Evolutionary conservation across 371 early-diverging fungal genomes (phyloP).

Genomic region (Apophysomyces trapeziformis): DNA sequence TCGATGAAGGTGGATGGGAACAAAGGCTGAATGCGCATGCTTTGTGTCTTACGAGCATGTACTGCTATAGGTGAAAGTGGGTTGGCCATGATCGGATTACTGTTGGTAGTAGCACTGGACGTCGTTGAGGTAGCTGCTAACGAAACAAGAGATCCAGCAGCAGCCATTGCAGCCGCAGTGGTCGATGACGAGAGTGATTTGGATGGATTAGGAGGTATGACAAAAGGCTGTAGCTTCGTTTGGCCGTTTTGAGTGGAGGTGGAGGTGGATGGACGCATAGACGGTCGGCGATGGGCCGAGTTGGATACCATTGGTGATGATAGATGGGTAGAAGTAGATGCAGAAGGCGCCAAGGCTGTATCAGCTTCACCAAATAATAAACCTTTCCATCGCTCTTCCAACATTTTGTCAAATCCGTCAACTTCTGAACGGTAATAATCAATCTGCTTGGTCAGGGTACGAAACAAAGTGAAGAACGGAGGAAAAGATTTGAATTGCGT

Average conservation of each 20-base stretch:
- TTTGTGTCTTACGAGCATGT: slow-evolving; percentile 47
- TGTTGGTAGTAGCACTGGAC: slow-evolving; percentile 3
- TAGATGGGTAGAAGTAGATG: slow-evolving; percentile 7
- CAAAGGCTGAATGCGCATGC: slow-evolving; percentile 59
- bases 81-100: slow-evolving; percentile 19
- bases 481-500: slow-evolving; percentile 64
- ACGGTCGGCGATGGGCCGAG: slow-evolving; percentile 10
- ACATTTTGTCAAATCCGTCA: slow-evolving; percentile 56
- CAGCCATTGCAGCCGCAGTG: slow-evolving; percentile 20
- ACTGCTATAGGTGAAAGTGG: slow-evolving; percentile 46
- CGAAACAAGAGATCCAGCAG: slow-evolving; percentile 20
- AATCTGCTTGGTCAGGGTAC: slow-evolving; percentile 68
- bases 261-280: slow-evolving; percentile 1
- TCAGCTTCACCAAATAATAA: slow-evolving; percentile 45
- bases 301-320: slow-evolving; percentile 3
- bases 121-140: slow-evolving; percentile 20
- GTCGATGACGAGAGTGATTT: slow-evolving; percentile 26
- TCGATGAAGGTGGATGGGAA: slow-evolving; percentile 65
- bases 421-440: slow-evolving; percentile 66
- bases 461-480: slow-evolving; percentile 66
- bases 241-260: slow-evolving; percentile 2
- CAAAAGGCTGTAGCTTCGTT: neutral
- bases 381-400: slow-evolving; percentile 60
- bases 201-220: slow-evolving; percentile 12
- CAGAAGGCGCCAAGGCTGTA: slow-evolving; percentile 15